Conservation (phyloP, 352 stramenopile genomes). For the Sclerospora graminicola region DNA sequence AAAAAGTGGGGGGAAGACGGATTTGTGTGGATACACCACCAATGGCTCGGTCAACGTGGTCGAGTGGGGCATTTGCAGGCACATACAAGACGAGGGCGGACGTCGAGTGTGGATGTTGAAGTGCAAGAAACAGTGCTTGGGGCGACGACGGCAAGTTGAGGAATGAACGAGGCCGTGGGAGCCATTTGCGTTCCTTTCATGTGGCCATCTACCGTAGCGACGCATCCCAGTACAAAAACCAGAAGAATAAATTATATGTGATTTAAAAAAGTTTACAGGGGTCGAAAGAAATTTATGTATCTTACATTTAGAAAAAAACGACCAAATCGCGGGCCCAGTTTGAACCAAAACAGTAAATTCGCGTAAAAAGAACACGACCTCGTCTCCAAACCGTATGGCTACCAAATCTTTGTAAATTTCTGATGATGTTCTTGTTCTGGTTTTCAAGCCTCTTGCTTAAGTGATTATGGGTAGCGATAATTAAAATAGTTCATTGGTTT, state of each 20-base stretch:
- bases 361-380: background rate
- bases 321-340: too few species aligned
- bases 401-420: background rate
- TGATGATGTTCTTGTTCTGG: background rate
- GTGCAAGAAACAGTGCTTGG: slow-evolving; percentile 7
- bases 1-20: slow-evolving; percentile 5
- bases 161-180: too few species aligned
- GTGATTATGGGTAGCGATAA: too few species aligned
- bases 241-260: background rate
- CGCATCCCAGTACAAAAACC: slow-evolving; percentile 7
- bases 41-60: slow-evolving; percentile 8
- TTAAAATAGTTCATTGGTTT: too few species aligned
- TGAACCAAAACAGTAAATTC: too few species aligned
- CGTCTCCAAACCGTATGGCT: background rate
- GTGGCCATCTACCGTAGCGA: too few species aligned
- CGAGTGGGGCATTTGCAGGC: slow-evolving; percentile 25
- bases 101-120: slow-evolving; percentile 7
- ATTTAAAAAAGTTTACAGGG: too few species aligned
- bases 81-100: slow-evolving; percentile 9
- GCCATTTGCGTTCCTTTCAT: too few species aligned
- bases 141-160: slow-evolving; percentile 10
- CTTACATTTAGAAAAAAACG: too few species aligned
- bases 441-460: too few species aligned
- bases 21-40: slow-evolving; percentile 22
- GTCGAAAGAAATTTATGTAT: too few species aligned